Percentiles rank a stretch among this genome's conserved stretches.
phyloP scores from a whole-genome alignment of 306 rosid species.

The Glycine latifolia region DNA sequence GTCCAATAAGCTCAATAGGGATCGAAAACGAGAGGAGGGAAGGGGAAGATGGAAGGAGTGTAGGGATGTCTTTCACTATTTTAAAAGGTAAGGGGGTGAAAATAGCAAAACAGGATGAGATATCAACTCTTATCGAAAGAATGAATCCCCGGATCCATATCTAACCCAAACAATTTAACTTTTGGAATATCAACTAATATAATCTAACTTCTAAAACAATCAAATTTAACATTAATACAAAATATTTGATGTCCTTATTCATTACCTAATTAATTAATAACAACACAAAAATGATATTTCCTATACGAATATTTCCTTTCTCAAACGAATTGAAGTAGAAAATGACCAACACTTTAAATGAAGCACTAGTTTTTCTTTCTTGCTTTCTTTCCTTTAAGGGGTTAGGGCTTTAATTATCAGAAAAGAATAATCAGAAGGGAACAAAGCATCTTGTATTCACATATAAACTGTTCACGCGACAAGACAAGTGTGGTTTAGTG shows the following conservation, averaged over 20 bases:
- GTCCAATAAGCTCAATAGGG: too few species aligned
- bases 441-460: neutral
- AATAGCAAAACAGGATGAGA: too few species aligned
- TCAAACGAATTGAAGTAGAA: neutral
- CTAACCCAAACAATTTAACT: too few species aligned
- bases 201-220: neutral
- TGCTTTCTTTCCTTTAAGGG: neutral
- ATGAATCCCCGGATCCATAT: too few species aligned
- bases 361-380: neutral
- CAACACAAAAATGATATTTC: neutral
- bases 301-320: neutral
- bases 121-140: too few species aligned
- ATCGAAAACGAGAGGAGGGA: too few species aligned
- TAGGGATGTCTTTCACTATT: too few species aligned
- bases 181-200: neutral
- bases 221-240: neutral
- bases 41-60: too few species aligned
- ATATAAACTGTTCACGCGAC: neutral
- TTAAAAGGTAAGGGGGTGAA: too few species aligned
- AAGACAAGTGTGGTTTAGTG: conserved; percentile 1
- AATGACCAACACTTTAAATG: neutral
- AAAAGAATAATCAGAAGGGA: neutral
- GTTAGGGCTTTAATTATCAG: neutral
- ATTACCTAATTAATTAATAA: neutral
- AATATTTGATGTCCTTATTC: neutral